phyloP scores from a whole-genome alignment of 1,284 basidiomycete species.

The Psilocybe mexicana region DNA sequence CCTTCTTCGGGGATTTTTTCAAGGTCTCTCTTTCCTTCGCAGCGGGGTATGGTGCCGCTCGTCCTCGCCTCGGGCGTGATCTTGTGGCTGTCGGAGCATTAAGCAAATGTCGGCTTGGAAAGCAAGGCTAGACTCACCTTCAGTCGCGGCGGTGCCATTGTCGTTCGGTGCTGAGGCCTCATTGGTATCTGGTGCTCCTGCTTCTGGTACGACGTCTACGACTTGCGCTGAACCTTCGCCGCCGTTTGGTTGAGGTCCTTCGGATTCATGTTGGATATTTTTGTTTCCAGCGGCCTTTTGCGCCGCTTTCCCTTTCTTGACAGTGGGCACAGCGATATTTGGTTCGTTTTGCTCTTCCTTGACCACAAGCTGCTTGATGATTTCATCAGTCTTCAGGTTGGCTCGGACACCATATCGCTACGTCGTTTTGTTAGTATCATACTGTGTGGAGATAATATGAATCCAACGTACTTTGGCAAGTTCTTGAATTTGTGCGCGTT shows the following conservation, averaged over 20 bases:
- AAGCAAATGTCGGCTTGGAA: no score
- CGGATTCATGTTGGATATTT: background rate
- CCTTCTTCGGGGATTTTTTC: background rate
- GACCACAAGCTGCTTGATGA: slow-evolving; percentile 27
- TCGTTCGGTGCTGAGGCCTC: no score
- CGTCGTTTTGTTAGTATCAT: background rate
- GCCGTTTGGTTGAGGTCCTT: no score
- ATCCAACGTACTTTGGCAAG: slow-evolving; percentile 18
- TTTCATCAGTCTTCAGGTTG: slow-evolving; percentile 27
- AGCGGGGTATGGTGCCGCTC: background rate
- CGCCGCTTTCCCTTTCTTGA: background rate
- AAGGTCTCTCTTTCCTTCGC: background rate
- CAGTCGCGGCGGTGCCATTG: no score
- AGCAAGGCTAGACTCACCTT: no score
- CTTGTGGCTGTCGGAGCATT: background rate
- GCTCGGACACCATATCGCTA: slow-evolving; percentile 30
- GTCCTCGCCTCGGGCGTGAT: background rate
- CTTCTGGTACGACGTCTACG: no score
- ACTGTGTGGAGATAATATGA: background rate
- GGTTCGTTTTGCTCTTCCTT: background rate
- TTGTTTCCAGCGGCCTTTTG: background rate
- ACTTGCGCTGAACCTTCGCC: no score
- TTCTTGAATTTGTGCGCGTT: slow-evolving; percentile 10
- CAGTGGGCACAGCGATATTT: background rate
- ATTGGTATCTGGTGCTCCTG: no score